phyloP scores from a whole-genome alignment of 2,329 filamentous ascomycete genomes.

The Verticillium albo-atrum region DNA sequence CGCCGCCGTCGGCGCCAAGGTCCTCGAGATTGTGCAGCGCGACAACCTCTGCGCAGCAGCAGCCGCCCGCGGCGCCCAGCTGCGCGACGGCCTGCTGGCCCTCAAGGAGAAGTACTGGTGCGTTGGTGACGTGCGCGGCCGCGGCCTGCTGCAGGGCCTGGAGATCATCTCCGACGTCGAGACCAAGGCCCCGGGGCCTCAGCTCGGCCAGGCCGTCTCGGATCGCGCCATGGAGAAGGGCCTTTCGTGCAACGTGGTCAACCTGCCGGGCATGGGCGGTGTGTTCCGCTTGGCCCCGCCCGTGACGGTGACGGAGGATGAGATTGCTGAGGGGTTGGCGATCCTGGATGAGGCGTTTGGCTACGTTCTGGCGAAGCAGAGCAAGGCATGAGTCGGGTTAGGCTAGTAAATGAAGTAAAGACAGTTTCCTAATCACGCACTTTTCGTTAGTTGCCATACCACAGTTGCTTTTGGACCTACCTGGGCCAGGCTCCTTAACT shows the following conservation, averaged over 20 bases:
- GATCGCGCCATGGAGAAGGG: conserved; percentile 38
- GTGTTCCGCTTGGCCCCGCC: conserved; percentile 47
- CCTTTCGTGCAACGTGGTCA: conserved; percentile 44
- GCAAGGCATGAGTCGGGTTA: not conserved
- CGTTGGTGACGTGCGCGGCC: conserved; percentile 47
- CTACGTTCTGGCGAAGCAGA: conserved; percentile 15
- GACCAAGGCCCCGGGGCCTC: conserved; percentile 36
- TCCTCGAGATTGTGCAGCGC: conserved; percentile 47
- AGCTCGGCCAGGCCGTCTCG: conserved; percentile 37
- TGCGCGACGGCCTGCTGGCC: conserved; percentile 35
- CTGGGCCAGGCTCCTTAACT: too few relatives aligned
- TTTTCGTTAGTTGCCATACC: too few relatives aligned
- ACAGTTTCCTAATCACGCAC: too few relatives aligned
- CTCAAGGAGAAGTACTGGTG: conserved; percentile 46
- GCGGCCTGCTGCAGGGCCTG: conserved; percentile 44
- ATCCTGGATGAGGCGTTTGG: conserved; percentile 47
- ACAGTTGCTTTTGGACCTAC: too few relatives aligned
- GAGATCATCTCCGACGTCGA: conserved; percentile 42
- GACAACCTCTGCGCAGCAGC: conserved; percentile 39
- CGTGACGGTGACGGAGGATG: conserved; percentile 39
- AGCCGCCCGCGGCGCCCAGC: conserved; percentile 31
- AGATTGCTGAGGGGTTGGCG: conserved; percentile 38
- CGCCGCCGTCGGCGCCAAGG: conserved; percentile 48
- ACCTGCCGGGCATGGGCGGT: conserved; percentile 40
- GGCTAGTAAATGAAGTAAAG: too few relatives aligned